A percentile compares a stretch with the other conserved stretches of the same genome.
phyloP scores from a whole-genome alignment of 352 stramenopile species.

The Phytophthora megakarya region DNA sequence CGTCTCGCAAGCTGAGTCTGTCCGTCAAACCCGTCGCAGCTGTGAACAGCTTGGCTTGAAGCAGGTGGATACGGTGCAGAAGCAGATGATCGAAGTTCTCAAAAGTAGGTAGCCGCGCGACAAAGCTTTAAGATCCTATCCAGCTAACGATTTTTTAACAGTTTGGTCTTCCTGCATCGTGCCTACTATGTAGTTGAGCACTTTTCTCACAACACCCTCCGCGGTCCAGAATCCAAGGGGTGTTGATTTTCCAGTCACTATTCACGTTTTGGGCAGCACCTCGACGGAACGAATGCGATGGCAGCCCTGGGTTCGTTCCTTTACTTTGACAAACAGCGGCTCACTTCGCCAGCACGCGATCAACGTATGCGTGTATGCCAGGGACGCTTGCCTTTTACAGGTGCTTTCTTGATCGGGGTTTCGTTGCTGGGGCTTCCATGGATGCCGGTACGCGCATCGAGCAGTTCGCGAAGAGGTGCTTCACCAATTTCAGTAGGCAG shows the following conservation, averaged over 20 bases:
- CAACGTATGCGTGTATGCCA: conserved; percentile 7
- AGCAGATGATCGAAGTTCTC: too few relatives aligned
- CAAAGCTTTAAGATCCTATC: not conserved
- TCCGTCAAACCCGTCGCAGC: too few relatives aligned
- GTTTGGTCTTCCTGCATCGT: conserved; percentile 11
- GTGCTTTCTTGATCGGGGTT: too few relatives aligned
- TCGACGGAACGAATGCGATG: conserved; percentile 12
- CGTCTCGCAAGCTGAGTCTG: conserved; percentile 1
- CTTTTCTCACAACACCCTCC: conserved; percentile 3
- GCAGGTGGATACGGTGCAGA: too few relatives aligned
- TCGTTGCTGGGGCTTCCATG: too few relatives aligned
- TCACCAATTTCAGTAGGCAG: not conserved
- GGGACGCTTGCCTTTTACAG: too few relatives aligned
- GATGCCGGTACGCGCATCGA: too few relatives aligned
- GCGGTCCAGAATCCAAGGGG: too few relatives aligned
- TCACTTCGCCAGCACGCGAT: too few relatives aligned
- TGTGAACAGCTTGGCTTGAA: too few relatives aligned
- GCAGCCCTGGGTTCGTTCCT: conserved; percentile 1
- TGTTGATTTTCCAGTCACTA: not conserved
- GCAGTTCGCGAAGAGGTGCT: not conserved
- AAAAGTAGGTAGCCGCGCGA: not conserved
- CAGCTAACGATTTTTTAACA: conserved; percentile 2
- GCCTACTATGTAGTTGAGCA: conserved; percentile 16
- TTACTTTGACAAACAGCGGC: too few relatives aligned
- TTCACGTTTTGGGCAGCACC: conserved; percentile 10